Conservation (phyloP, 2,329 filamentous ascomycete species). For the Neonectria faginata region DNA sequence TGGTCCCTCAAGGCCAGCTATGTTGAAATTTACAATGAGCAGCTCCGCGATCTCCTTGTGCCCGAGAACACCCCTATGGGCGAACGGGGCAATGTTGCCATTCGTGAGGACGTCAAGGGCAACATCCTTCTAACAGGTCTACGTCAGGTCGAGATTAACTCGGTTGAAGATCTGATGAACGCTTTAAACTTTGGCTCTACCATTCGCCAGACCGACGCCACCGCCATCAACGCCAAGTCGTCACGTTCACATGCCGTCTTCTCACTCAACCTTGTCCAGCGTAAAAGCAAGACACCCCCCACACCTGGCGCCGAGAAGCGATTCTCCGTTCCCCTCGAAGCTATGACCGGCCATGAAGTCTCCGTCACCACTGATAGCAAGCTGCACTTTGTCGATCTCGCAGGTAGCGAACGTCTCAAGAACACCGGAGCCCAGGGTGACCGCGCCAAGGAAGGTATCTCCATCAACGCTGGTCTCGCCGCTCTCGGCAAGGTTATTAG, state of each 20-base stretch:
- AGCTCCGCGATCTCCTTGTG: conserved; percentile 88
- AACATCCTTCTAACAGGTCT: conserved; percentile 94
- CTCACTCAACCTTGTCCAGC: conserved; percentile 91
- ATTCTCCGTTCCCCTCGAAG: conserved; percentile 86
- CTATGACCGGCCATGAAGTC: conserved; percentile 74
- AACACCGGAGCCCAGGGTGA: conserved; percentile 97
- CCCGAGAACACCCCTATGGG: conserved; percentile 75
- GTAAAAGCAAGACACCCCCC: conserved; percentile 70
- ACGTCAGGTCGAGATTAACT: conserved; percentile 88
- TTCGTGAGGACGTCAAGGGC: conserved; percentile 93
- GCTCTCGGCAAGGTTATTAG: conserved; percentile 98
- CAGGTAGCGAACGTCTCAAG: conserved; percentile 95
- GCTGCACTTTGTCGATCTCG: conserved; percentile 97
- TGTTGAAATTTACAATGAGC: conserved; percentile 98
- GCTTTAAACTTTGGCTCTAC: conserved; percentile 92
- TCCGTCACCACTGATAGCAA: conserved; percentile 95
- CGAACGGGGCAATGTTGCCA: conserved; percentile 85
- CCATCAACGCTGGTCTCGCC: conserved; percentile 95
- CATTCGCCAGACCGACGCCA: conserved; percentile 96
- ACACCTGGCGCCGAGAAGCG: conserved; percentile 79
- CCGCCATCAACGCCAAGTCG: conserved; percentile 96
- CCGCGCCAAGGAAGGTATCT: conserved; percentile 94
- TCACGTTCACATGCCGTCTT: conserved; percentile 98
- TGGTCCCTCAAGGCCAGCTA: conserved; percentile 97
- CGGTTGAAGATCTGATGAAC: conserved; percentile 88